A percentile compares a stretch with the other conserved stretches of the same genome.
These are phyloP conservation scores for Byssoonygena ceratinophila DNA, from an alignment of 2,329 filamentous ascomycete genomes.

Conservation along the genomic window DNA sequence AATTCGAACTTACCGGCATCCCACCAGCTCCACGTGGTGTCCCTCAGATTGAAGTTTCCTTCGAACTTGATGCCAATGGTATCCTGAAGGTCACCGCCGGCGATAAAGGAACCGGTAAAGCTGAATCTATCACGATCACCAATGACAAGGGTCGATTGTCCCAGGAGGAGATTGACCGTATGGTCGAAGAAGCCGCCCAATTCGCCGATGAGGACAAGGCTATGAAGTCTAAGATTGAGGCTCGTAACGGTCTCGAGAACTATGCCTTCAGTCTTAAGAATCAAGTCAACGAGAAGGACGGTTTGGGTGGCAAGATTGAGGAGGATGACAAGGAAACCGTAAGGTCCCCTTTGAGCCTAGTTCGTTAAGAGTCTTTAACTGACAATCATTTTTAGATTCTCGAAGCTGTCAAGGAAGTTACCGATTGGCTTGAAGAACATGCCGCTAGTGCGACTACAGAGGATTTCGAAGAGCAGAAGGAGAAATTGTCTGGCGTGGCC, in stretches of 20 bases:
- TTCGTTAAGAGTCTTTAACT: conserved; percentile 24
- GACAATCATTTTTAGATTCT: conserved; percentile 49
- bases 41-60: conserved; percentile 95
- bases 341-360: conserved; percentile 33
- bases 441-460: conserved; percentile 71
- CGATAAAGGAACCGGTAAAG: conserved; percentile 97
- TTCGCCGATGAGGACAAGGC: conserved; percentile 99
- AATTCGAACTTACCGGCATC: conserved; percentile 95
- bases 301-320: conserved; percentile 94
- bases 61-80: conserved; percentile 96
- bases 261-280: conserved; percentile 99
- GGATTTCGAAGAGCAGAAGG: conserved; percentile 99
- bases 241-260: conserved; percentile 95
- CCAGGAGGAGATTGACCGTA: conserved; percentile 95
- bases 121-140: conserved; percentile 95
- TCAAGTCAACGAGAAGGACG: conserved; percentile 94
- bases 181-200: conserved; percentile 97
- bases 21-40: conserved; percentile 90
- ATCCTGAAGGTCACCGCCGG: conserved; percentile 92
- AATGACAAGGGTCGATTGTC: conserved; percentile 98
- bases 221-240: conserved; percentile 90
- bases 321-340: conserved; percentile 96
- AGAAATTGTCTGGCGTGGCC: conserved; percentile 92
- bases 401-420: conserved; percentile 92
- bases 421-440: conserved; percentile 96